These are phyloP conservation scores for Butyriboletus appendiculatus DNA, from an alignment of 1,284 basidiomycete genomes.

Conservation along the genomic window DNA sequence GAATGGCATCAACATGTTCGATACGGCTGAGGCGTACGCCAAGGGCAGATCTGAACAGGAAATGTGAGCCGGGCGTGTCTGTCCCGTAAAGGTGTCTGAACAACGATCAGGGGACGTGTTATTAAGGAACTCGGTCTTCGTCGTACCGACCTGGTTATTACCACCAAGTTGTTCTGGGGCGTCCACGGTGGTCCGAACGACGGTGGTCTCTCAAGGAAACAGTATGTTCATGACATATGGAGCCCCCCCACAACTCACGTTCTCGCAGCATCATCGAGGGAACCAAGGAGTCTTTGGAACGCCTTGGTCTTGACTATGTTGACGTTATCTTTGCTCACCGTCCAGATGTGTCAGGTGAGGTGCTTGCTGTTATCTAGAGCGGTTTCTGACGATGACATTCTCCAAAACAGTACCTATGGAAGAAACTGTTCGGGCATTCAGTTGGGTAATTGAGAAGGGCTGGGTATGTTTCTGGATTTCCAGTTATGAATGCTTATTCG, in stretches of 20 bases:
- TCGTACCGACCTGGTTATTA: constrained; percentile 64
- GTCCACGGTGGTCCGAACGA: constrained; percentile 53
- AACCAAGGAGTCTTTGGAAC: constrained; percentile 53
- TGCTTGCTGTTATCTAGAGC: not conserved
- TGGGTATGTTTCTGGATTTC: constrained; percentile 21
- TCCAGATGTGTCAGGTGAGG: constrained; percentile 44
- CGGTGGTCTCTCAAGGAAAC: constrained; percentile 61
- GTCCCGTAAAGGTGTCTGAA: not conserved
- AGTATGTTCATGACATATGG: constrained; percentile 40
- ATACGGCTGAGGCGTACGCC: constrained; percentile 63
- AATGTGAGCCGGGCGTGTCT: constrained; percentile 28
- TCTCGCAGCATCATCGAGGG: constrained; percentile 59
- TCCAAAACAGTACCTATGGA: constrained; percentile 33
- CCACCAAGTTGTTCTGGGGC: constrained; percentile 58
- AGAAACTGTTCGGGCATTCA: constrained; percentile 48
- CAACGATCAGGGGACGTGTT: constrained; percentile 53
- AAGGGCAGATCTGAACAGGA: constrained; percentile 49
- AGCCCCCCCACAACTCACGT: not conserved
- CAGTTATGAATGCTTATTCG: not conserved
- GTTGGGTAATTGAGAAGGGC: constrained; percentile 41
- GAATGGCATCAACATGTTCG: constrained; percentile 52
- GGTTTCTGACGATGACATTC: not conserved
- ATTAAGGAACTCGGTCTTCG: constrained; percentile 66
- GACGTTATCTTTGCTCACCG: constrained; percentile 59
- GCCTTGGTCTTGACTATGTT: constrained; percentile 64